Evolutionary conservation across 192 early-diverging fungal species (phyloP).

Genomic region (Mortierella alpina): DNA sequence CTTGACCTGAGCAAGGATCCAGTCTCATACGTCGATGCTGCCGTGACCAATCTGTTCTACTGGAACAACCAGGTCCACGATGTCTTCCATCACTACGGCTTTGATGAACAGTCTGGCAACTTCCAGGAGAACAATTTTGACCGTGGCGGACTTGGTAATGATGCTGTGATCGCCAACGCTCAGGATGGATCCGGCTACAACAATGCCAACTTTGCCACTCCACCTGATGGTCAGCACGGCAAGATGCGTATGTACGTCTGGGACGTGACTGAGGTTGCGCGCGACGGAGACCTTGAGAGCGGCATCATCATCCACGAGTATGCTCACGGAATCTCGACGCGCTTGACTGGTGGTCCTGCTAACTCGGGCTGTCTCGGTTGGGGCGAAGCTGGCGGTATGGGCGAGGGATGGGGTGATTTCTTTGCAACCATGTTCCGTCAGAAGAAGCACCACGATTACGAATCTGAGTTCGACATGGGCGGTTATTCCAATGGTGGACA

Average conservation of each 20-base stretch:
- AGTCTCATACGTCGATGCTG: conserved; percentile 77
- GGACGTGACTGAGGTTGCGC: conserved; percentile 74
- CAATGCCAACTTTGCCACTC: conserved; percentile 97
- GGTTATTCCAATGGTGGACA: conserved; percentile 83
- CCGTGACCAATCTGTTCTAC: conserved; percentile 92
- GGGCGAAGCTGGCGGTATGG: conserved; percentile 92
- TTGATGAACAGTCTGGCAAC: conserved; percentile 91
- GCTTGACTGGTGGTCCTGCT: conserved; percentile 91
- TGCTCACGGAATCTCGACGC: conserved; percentile 94
- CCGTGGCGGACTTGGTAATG: conserved; percentile 77
- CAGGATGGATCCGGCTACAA: conserved; percentile 93
- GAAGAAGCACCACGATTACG: conserved; percentile 63
- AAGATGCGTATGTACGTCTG: conserved; percentile 98
- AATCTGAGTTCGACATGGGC: conserved; percentile 83
- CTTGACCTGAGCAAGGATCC: conserved; percentile 74
- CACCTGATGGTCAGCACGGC: conserved; percentile 90
- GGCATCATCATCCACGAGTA: conserved; percentile 97
- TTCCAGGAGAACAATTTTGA: conserved; percentile 92
- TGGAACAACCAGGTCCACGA: conserved; percentile 94
- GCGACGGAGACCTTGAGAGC: conserved; percentile 92
- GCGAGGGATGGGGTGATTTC: conserved; percentile 97
- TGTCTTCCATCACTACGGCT: conserved; percentile 89
- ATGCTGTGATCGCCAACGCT: conserved; percentile 90
- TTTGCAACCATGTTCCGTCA: conserved; percentile 86
- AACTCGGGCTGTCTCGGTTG: conserved; percentile 91